Conservation (phyloP, 1,139 yeast species). For the Nakaseomyces sp. region DNA sequence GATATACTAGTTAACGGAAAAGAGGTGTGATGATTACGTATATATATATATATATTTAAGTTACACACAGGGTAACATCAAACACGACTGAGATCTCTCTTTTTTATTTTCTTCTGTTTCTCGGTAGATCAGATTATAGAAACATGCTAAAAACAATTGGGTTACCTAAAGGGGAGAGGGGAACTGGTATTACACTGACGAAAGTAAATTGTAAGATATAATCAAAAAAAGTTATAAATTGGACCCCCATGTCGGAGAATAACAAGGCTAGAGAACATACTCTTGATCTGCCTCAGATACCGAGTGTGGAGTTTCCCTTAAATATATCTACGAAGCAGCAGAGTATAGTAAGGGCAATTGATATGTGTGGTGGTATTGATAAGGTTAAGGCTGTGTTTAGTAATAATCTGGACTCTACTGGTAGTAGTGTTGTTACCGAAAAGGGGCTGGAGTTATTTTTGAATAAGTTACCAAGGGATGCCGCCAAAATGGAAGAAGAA, state of each 20-base stretch:
- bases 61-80: too few relatives aligned
- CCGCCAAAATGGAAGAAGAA: neutral
- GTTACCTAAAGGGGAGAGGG: too few relatives aligned
- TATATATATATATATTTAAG: too few relatives aligned
- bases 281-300: constrained; percentile 65
- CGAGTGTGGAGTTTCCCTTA: constrained; percentile 75
- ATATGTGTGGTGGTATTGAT: constrained; percentile 68
- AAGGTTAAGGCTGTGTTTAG: constrained; percentile 34
- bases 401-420: neutral
- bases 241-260: neutral
- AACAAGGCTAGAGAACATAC: constrained; percentile 33
- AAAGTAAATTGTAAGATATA: too few relatives aligned
- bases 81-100: too few relatives aligned
- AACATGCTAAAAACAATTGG: too few relatives aligned
- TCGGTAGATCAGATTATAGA: too few relatives aligned
- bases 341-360: constrained; percentile 54
- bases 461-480: constrained; percentile 9
- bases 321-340: constrained; percentile 39
- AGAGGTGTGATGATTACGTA: too few relatives aligned
- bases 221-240: neutral
- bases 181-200: too few relatives aligned
- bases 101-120: too few relatives aligned
- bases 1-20: too few relatives aligned
- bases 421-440: constrained; percentile 39
- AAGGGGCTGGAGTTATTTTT: constrained; percentile 54